These are phyloP conservation scores for Drechmeria coniospora DNA, from an alignment of 2,329 filamentous ascomycete genomes.

Conservation along the genomic window DNA sequence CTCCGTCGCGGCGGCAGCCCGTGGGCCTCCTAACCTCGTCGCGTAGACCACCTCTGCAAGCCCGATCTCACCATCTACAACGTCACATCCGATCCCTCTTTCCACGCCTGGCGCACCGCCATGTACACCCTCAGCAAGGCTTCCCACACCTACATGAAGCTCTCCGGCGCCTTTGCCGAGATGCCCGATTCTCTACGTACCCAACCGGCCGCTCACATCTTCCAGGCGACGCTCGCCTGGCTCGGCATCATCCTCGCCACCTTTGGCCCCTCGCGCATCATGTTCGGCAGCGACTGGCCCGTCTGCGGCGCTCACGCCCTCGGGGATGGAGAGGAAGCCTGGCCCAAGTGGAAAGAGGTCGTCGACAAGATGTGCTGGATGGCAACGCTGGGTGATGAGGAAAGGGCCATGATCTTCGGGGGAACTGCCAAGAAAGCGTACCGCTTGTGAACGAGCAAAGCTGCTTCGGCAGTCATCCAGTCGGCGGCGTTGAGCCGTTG, in stretches of 20 bases:
- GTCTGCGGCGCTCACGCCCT: constrained; percentile 51
- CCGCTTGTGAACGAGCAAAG: constrained; percentile 22
- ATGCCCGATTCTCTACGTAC: constrained; percentile 42
- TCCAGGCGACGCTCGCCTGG: constrained; percentile 53
- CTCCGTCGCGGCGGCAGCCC: neutral
- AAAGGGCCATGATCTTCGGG: constrained; percentile 54
- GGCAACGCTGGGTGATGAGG: constrained; percentile 42
- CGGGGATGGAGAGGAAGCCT: constrained; percentile 42
- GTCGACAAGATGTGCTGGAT: constrained; percentile 53
- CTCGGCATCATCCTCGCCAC: constrained; percentile 53
- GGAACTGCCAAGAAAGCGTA: constrained; percentile 62
- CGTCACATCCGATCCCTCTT: constrained; percentile 37
- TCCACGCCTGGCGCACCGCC: constrained; percentile 52
- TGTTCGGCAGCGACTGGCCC: constrained; percentile 93
- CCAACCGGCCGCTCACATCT: constrained; percentile 38
- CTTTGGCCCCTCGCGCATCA: constrained; percentile 58
- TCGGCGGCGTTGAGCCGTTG: too few relatives aligned
- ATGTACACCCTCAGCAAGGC: constrained; percentile 53
- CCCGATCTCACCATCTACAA: constrained; percentile 56
- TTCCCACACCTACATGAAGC: constrained; percentile 66
- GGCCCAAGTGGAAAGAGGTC: constrained; percentile 60
- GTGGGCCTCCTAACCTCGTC: constrained; percentile 4
- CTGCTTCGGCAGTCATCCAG: too few relatives aligned
- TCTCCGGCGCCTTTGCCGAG: constrained; percentile 77
- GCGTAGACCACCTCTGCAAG: constrained; percentile 74